Base-by-base conservation (phyloP, 352 stramenopile genomes). In the Phytophthora pini region DNA sequence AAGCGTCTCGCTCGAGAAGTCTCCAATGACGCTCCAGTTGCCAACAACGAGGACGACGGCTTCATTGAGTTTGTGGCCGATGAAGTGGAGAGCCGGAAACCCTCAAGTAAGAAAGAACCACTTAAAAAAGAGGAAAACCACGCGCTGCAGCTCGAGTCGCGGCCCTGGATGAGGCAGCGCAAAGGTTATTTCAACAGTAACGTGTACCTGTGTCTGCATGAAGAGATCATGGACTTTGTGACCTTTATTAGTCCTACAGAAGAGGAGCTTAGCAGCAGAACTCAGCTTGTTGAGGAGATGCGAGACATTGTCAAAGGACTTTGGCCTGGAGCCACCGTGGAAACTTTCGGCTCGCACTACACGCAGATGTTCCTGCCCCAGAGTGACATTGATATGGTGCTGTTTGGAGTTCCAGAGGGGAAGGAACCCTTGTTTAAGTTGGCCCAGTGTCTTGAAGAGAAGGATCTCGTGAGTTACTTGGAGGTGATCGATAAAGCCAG, bases 221-320 rank as follows among this genome's bases (percentile, higher is more conserved):
- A 99, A 58, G 96, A 99, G 83, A 98, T 99, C 67, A 89, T 98
- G 53, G 86, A 96, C 52, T 99, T 99, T 89, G 83, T 91, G 34
- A 77, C 77, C 20, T 89, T 98, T 34, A 93, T 98, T 72, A 91
- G 89, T 62, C 94, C 93, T 8, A 90, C 80, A 0, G 43, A 73
- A 8, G 73, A 93, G 2, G 96, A 99, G 62, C 63, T 94, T 20
- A 63, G 70, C 45, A 56, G 76, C 43, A 78, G 95, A 20, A 58
- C 80, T n/a, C 68, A 75, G 5, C 69, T 98, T 4, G 76, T 98
- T 4, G 58, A 78, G 4, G 80, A 92, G 55, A 94, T 98, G 63
- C 84, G 59, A 2, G 52, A 69, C 13, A 41, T 96, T 4, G 74
- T 96, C 15, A 75, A 73, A 17, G 54, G 58, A 12, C 49, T 93